Conservation (phyloP, 208 protist genomes). For the Acanthamoeba royreba region DNA sequence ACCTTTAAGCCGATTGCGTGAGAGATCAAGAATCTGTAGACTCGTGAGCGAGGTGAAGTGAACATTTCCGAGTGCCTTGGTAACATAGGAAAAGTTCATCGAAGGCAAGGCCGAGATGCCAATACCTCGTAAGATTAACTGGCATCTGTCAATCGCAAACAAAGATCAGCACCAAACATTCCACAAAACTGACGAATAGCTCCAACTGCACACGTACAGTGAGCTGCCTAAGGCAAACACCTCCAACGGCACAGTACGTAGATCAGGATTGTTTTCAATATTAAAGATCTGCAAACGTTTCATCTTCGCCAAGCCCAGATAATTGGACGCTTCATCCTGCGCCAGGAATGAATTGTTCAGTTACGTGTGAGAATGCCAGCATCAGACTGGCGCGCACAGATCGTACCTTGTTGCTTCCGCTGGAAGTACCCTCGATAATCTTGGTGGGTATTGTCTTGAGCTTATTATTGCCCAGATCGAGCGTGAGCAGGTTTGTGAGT, state of each 20-base stretch:
- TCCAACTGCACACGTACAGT: background rate
- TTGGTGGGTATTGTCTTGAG: background rate
- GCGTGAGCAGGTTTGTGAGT: background rate
- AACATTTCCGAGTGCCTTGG: slow-evolving; percentile 11
- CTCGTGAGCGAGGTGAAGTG: background rate
- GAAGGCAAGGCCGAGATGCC: background rate
- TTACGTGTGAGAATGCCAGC: background rate
- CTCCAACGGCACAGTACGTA: background rate
- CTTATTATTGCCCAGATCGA: slow-evolving; percentile 6
- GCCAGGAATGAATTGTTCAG: background rate
- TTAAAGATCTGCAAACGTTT: background rate
- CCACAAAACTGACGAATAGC: background rate
- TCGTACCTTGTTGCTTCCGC: background rate
- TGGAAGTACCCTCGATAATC: background rate
- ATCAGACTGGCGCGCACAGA: background rate
- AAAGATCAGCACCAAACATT: background rate
- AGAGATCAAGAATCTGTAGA: background rate
- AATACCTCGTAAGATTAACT: background rate
- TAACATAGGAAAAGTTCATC: slow-evolving; percentile 18
- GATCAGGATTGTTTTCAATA: background rate
- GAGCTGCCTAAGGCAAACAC: background rate
- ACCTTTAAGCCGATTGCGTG: background rate
- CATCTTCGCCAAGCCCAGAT: background rate
- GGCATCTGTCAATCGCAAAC: background rate
- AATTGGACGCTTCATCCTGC: background rate